Evolutionary conservation across 2,329 filamentous ascomycete species (phyloP), one percentile per base, ranked within the genome.

Genomic region (Alternaria solani): DNA sequence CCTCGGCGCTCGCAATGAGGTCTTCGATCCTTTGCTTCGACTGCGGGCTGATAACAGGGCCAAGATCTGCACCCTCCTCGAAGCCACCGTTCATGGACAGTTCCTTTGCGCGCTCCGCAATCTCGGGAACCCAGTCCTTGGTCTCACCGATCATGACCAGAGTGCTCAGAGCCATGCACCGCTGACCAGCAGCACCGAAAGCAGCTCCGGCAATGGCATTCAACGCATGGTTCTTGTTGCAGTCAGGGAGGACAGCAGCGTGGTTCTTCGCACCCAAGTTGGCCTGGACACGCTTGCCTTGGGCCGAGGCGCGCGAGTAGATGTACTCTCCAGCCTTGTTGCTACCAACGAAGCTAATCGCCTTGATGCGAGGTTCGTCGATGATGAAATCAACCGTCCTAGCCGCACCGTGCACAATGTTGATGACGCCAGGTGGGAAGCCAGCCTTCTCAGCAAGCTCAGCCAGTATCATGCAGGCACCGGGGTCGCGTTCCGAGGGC

Each of bases 271-370:
- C 92, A 41, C 92, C 92, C 63, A 95, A 82, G 81, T 95, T 95
- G 77, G 92, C 92, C 82, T 95, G 92, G 32, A 94, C 91, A 72
- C 92, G 90, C 86, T 95, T 95, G 74, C 92, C 92, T 73, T 94
- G 93, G 74, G 91, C 91, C 1, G 91, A 93, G 32, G 88, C 92
- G 57, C 91, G 88, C 56, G 83, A 80, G 81, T 89, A 95, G 79
- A 95, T 95, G 83, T 95, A 95, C 81, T 94, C 91, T 74, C 92
- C 92, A 7, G 92, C 92, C 84, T 92, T 91, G 84, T 95, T 95
- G 80, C 90, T 88, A 65, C 92, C 92, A 38, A 96, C 92, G 72
- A 96, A 96, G 80, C 88, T 91, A 73, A 96, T 87, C 57, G 92
- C 92, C 86, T 94, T 94, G 84, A 96, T 93, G 65, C 86, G 85